Evolutionary conservation across 23 red algal species (phyloP).

Genomic region (Pyropia haitanensis): DNA sequence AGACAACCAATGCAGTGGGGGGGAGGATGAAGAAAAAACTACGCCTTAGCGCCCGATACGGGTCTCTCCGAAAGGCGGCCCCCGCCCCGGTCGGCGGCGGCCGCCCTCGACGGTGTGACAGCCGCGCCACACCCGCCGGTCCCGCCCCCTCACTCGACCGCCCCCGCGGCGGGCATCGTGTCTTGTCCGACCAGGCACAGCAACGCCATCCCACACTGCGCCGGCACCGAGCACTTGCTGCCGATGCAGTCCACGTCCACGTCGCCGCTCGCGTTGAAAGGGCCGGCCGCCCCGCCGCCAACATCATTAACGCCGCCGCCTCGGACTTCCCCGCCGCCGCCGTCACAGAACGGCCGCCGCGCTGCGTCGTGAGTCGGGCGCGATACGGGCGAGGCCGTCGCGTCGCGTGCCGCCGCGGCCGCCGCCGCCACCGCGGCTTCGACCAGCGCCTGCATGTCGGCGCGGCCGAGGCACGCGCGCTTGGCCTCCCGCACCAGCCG

Average conservation of each 20-base stretch:
- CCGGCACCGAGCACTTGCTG: conserved; percentile 20
- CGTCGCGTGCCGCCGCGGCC: neutral
- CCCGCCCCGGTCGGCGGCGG: neutral
- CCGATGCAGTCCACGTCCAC: too few relatives aligned
- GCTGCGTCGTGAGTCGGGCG: neutral
- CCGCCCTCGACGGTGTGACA: neutral
- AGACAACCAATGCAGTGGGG: neutral
- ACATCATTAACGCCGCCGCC: neutral
- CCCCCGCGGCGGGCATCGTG: conserved; percentile 8
- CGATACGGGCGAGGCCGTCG: neutral
- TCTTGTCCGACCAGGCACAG: conserved; percentile 39
- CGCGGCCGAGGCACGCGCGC: conserved; percentile 16
- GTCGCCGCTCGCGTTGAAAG: too few relatives aligned
- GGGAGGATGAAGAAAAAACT: neutral
- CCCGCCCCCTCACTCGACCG: neutral
- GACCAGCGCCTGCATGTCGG: neutral
- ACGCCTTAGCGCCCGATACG: neutral
- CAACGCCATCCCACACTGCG: conserved; percentile 30
- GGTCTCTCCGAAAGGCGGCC: neutral
- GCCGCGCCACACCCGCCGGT: neutral
- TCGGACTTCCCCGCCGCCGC: neutral
- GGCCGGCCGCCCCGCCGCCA: conserved; percentile 7
- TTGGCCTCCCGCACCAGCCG: conserved; percentile 71
- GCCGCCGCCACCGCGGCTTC: neutral
- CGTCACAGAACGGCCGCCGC: neutral